Base-by-base conservation (phyloP, 495 filamentous ascomycete genomes). In the Talaromyces ruber region DNA sequence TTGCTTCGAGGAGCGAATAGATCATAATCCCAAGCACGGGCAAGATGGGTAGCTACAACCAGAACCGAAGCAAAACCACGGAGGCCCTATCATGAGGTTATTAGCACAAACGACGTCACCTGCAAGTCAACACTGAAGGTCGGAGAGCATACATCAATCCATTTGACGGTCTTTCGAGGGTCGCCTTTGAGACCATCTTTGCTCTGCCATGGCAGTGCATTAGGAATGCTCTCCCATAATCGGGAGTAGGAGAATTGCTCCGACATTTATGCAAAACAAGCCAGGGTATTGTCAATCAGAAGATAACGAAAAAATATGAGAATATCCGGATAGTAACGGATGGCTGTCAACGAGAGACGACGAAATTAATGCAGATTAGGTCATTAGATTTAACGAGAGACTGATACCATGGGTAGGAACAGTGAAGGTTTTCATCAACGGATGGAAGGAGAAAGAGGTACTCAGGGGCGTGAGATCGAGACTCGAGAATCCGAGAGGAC, bases 21-120 rank as follows among this genome's bases (percentile, higher is more conserved):
- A 29, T 79, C 75, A 62, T 77, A 80, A 65, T 84, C 80, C 70
- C 82, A 86, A 58, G 80, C 80, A 58, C 85, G 79, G 28, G 81
- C 79, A 16, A 89, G 78, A 68, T 89, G 86, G 34, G 85, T 88
- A 30, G 84, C 67, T 18, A 88, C 80, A 30, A 89, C 85, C 8
- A 86, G 73, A 53, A 86, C 76, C 2, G 86, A 88, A 14, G 84
- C 85, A 32, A 88, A 74, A 55, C 86, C 86, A 63, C 86, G 76
- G 1, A 89, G 76, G 51, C 86, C 86, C 84, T 87, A 66, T 51
- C 43, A 12, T 47, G 3, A 1, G 0, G 18, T 24, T 59, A 43
- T 53, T 16, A 18, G 12, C 24, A 28, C 11, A 28, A 22, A 34
- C 51, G 30, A 6, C 12, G 25, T 16, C 14, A 39, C 7, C n/a